Base-by-base conservation (phyloP, 352 stramenopile species). In the Globisporangium alternatum region DNA sequence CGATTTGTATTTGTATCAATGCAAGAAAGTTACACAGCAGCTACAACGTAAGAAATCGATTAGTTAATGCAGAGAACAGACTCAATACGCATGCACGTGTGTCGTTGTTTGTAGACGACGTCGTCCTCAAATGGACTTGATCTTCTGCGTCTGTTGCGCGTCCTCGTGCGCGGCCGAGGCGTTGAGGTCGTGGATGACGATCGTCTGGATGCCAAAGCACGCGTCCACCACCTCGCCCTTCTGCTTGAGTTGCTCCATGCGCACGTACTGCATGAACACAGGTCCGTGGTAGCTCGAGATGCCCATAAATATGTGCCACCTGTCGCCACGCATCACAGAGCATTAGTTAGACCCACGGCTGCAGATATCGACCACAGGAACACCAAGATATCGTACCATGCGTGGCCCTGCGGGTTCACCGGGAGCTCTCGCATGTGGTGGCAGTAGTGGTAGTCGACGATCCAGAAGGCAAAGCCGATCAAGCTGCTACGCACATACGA, bases 241-340 rank as follows among this genome's bases (percentile, higher is more conserved):
- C 45, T 80, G 75, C 71, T 93, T 61, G 12, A 88, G 78, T 69
- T 93, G 76, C 62, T 91, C 81, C 68, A 88, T 84, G 13, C 86
- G 83, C 56, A 93, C 82, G 73, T 90, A 95, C 65, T 95, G 83
- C 86, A 93, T 93, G 54, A 95, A 95, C 28, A 95, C 78, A 0
- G 83, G 82, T 1, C 86, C 86, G 60, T 91, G 74, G 68, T 95
- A 95, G 6, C 69, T 83, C 47, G 81, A 86, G 19, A 95, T 77
- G 39, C 83, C 82, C 74, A 90, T 91, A 69, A 95, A 88, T 17
- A 91, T 70, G 67, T 95, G 86, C 86, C 86, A 95, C 78, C 78
- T 87, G 10, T 31, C 45, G 12, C 31, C 47, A 53, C n/a, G 12
- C 1, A 39, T 8, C 33, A 39, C 33, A 8, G 10, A 12, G 33